Base-by-base conservation (phyloP, 208 protist genomes). In the Trypanosoma platydactyli region DNA sequence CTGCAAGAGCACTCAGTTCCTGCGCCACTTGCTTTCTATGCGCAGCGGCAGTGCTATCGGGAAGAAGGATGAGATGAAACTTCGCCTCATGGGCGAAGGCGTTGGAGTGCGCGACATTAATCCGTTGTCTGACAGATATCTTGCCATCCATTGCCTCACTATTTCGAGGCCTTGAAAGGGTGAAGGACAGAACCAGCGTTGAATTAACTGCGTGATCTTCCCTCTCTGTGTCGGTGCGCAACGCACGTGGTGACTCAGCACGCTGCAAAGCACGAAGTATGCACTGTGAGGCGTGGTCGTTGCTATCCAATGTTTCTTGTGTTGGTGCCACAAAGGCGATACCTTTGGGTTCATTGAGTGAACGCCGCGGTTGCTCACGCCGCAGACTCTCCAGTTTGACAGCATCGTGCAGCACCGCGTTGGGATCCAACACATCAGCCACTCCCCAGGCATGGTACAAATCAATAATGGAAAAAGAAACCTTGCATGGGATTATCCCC, bases 401-500 rank as follows among this genome's bases (percentile, higher is more conserved):
- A 20, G 15, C 4, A 20, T 64, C 56, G 40, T 77, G 73, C 60
- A 73, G 30, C 18, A 64, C 61, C 42, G 52, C 24, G 22, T 73
- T 60, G 5, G 53, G 11, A 33, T 81, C 73, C 5, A 86, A 56
- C 1, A 83, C 73, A 57, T 83, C 77, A 3, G 67, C 73, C 5
- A 71, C 50, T 38, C 77, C 81, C 81, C 77, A 86, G 1, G 46
- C 48, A 50, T 77, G 70, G 53, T 86, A 78, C 41, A 70, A 66
- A 51, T 81, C 74, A 12, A 82, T 69, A n/a, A 86, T 51, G 9
- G 80, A 77, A 45, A 86, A 74, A 20, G 70, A 67, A 66, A 69
- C 56, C 0, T 61, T 40, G 51, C 20, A 59, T 1, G 27, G 30
- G 9, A 1, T 6, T 18, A 6, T 18, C 18, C 12, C 29, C 29